Base-by-base conservation (phyloP, 2,329 filamentous ascomycete genomes). In the Fusarium sulawesiense region DNA sequence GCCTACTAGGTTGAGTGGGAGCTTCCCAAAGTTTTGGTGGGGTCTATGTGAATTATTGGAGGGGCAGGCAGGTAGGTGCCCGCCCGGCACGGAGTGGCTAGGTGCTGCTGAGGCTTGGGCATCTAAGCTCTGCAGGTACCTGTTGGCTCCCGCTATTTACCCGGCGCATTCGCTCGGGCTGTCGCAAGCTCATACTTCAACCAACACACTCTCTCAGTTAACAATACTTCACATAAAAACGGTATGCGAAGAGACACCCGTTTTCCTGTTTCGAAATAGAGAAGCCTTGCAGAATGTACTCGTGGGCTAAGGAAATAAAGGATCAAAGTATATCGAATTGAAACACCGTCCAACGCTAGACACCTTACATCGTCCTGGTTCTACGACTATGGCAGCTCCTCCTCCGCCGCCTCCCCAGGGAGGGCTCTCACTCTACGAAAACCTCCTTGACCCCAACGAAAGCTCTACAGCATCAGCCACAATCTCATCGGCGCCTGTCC, bases 371-470 rank as follows among this genome's bases (percentile, higher is more conserved):
- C 20, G 27, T 20, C 18, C 20, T 45, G 21, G 13, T 10, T 21
- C 25, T 37, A 57, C 29, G 46, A 56, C 53, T 46, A 79, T 77
- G 75, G 72, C 79, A 64, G 76, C 74, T 63, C 74, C 78, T 60
- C 75, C 73, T 9, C 63, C 54, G 18, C 80, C 80, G 34, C 76
- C 83, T 23, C 83, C 82, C 46, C 80, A 80, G 14, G 80, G 83
- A 60, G 85, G 86, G 60, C 83, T 93, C 71, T 94, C 93, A 20
- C 88, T 97, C 7, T 97, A 97, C 78, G 94, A 93, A 57, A 93
- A 97, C 78, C 87, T 97, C 45, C 88, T 96, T 68, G 91, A 93
- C 74, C 83, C 88, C 21, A 80, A 82, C 68, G 79, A 82, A 81
- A 84, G 73, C 48, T 74, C 79, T 68, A 79, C 81, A 61, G 72